A percentile compares a stretch with the other conserved stretches of the same genome.
phyloP scores from a whole-genome alignment of 73 alveolate genomes.

The Urostyla sp. region DNA sequence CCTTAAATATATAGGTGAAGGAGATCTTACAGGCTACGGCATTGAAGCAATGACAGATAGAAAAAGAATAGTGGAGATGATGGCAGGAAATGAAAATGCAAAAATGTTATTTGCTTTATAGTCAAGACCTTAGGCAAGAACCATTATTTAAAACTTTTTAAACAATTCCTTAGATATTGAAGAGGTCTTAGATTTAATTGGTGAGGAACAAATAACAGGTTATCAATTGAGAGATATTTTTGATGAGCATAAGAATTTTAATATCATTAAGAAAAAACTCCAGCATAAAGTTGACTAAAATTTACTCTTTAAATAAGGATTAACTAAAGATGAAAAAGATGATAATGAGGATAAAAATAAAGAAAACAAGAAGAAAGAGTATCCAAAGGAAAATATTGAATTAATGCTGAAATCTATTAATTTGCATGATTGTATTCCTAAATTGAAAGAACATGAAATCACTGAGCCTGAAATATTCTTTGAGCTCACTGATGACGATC shows the following conservation, averaged over 20 bases:
- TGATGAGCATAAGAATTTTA: slow-evolving; percentile 37
- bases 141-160: slow-evolving; percentile 8
- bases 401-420: slow-evolving; percentile 44
- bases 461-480: slow-evolving; percentile 58
- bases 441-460: slow-evolving; percentile 46
- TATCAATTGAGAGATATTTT: slow-evolving; percentile 41
- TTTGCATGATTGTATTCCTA: slow-evolving; percentile 37
- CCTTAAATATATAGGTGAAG: slow-evolving; percentile 54
- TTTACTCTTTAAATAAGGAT: slow-evolving; percentile 14
- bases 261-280: slow-evolving; percentile 36
- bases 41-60: slow-evolving; percentile 51
- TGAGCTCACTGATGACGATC: slow-evolving; percentile 33
- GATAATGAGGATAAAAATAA: slow-evolving; percentile 17
- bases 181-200: slow-evolving; percentile 23
- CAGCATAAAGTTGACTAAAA: slow-evolving; percentile 12
- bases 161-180: slow-evolving; percentile 9
- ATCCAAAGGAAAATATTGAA: slow-evolving; percentile 49
- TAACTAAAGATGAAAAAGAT: slow-evolving; percentile 12
- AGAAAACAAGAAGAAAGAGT: slow-evolving; percentile 14
- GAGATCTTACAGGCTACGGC: slow-evolving; percentile 20
- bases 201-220: slow-evolving; percentile 54
- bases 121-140: slow-evolving; percentile 28
- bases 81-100: slow-evolving; percentile 31
- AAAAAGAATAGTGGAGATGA: slow-evolving; percentile 50
- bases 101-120: slow-evolving; percentile 45